Conservation (phyloP, 1,284 basidiomycete genomes). For the Fomitiporia mediterranea region DNA sequence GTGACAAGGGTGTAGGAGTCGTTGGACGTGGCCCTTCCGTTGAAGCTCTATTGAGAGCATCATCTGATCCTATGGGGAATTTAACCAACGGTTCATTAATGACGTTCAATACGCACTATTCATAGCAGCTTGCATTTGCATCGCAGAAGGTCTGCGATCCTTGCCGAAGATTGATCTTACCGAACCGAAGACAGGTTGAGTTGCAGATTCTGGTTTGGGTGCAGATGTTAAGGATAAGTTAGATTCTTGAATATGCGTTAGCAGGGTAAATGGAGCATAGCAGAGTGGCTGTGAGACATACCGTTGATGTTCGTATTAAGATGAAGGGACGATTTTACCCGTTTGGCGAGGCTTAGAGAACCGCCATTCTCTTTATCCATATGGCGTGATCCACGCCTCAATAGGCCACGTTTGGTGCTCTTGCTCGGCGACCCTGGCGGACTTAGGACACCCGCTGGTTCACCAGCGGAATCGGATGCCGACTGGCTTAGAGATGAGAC, state of each 20-base stretch:
- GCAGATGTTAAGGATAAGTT: conserved; percentile 39
- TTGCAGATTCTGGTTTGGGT: conserved; percentile 31
- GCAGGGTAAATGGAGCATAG: background rate
- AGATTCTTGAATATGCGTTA: conserved; percentile 34
- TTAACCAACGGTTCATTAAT: background rate
- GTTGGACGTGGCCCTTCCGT: conserved; percentile 5
- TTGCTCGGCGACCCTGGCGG: conserved; percentile 44
- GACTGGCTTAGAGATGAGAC: conserved; percentile 18
- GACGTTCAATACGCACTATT: background rate
- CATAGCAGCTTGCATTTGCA: conserved; percentile 21
- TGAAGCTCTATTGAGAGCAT: conserved; percentile 6
- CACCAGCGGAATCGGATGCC: conserved; percentile 28
- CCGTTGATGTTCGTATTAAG: conserved; percentile 36
- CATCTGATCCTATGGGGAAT: background rate
- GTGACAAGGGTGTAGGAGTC: conserved; percentile 22
- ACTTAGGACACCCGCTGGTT: conserved; percentile 35
- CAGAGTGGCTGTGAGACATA: conserved; percentile 28
- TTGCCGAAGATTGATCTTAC: conserved; percentile 16
- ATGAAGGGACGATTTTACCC: conserved; percentile 48
- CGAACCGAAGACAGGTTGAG: conserved; percentile 15
- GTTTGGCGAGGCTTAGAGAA: conserved; percentile 46
- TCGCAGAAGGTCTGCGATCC: conserved; percentile 25
- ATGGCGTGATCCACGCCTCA: conserved; percentile 32
- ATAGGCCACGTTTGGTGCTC: conserved; percentile 31
- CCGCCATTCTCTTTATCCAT: conserved; percentile 32